Evolutionary conservation across 2,329 filamentous ascomycete genomes (phyloP), one percentile per base, ranked within the genome.

Genomic region (Plenodomus biglobosus): DNA sequence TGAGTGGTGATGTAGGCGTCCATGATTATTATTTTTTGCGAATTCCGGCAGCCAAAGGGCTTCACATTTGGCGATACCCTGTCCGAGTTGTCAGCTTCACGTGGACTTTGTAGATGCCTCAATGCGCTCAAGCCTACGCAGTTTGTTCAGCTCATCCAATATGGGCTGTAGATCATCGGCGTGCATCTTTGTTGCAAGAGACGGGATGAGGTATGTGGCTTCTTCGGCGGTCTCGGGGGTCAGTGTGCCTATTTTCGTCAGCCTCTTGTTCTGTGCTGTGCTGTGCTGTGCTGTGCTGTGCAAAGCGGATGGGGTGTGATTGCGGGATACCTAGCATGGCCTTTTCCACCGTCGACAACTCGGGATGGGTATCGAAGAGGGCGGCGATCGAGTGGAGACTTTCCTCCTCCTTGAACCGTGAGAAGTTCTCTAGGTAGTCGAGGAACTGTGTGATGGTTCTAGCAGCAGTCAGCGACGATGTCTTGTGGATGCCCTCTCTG

Each of bases 161-260:
- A 97, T 78, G 55, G 91, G 86, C 73, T 95, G 87, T 56, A 99
- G 76, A 60, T 95, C 90, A 30, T 90, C 88, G 69, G 97, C 92
- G 52, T 82, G 82, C 66, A 97, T 95, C 76, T 99, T 99, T 73
- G 91, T 86, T 61, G 85, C 81, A 42, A 99, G 73, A 59, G 82
- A 96, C 1, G 94, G 95, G 55, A 99, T 95, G 49, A 99, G 80
- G 8, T 90, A 96, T 76, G 96, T 96, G 52, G 94, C 94, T 75
- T 99, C 95, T 69, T 99, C 94, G 49, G 90, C 87, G 38, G 85
- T 87, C 64, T 95, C 92, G 70, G 92, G 96, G 73, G 91, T 96
- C 34, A 99, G 79, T 24, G 90, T 95, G 27, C 91, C 92, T 95
- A 66, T 59, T 18, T 13, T 30, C n/a, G 13, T 8, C 19, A 49